These are phyloP conservation scores for Blumeria hordei DNA, from an alignment of 2,329 filamentous ascomycete species.

Conservation along the genomic window DNA sequence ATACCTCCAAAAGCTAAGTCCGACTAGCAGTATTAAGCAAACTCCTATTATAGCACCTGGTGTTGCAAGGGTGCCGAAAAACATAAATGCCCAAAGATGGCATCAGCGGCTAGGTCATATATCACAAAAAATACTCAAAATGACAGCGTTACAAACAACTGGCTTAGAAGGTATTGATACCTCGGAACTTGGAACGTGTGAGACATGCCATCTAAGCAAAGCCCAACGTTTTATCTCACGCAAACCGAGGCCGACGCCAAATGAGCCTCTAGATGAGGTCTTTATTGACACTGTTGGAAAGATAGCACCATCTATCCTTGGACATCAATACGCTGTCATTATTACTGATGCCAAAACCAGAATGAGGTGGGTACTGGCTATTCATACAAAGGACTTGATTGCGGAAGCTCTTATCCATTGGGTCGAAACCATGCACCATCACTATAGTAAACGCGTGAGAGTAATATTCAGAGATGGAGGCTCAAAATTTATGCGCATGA, in stretches of 20 bases:
- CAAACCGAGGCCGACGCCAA: no score
- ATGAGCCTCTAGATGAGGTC: neutral
- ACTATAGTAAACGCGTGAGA: neutral
- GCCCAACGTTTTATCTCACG: no score
- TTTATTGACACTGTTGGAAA: neutral
- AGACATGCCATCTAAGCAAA: no score
- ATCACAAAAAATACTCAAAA: neutral
- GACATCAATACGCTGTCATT: neutral
- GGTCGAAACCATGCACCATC: neutral
- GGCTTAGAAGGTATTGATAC: no score
- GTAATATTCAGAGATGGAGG: neutral
- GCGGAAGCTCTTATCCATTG: neutral
- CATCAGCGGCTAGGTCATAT: neutral
- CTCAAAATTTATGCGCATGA: neutral
- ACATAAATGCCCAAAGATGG: neutral
- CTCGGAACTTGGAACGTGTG: no score
- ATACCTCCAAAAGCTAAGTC: neutral
- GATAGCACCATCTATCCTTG: neutral
- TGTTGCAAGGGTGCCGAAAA: neutral
- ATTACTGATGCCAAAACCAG: neutral
- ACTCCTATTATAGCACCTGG: neutral
- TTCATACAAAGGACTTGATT: neutral
- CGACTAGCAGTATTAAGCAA: neutral
- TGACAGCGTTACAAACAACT: no score
- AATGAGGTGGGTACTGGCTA: neutral